These are phyloP conservation scores for Chiua virens DNA, from an alignment of 768 basidiomycete species.

Conservation along the genomic window DNA sequence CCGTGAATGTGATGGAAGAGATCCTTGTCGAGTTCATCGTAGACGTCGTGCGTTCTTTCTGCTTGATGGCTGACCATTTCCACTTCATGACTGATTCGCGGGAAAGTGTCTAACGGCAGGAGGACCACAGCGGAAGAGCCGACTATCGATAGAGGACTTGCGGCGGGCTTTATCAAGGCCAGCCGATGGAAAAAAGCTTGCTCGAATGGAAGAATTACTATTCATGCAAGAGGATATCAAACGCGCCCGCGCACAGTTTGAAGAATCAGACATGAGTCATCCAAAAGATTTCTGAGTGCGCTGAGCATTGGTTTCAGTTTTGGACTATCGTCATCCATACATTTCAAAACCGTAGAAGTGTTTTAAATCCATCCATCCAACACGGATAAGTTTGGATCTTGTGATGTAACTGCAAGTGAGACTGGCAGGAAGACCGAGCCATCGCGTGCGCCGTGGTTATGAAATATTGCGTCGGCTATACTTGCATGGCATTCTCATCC, in stretches of 20 bases:
- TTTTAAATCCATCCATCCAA: conserved; percentile 1
- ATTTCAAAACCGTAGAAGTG: not conserved
- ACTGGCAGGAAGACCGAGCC: not conserved
- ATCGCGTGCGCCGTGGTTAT: not conserved
- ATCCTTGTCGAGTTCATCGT: conserved; percentile 88
- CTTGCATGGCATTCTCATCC: conserved; percentile 65
- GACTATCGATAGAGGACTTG: conserved; percentile 85
- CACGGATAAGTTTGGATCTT: not conserved
- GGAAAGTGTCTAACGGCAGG: conserved; percentile 71
- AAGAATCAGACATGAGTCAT: conserved; percentile 49
- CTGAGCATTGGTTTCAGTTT: not conserved
- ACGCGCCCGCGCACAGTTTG: conserved; percentile 79
- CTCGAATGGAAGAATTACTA: conserved; percentile 86
- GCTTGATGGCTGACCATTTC: not conserved
- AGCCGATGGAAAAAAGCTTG: conserved; percentile 90
- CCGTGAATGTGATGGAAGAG: conserved; percentile 91
- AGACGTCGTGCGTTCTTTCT: conserved; percentile 67
- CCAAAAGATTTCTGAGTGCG: conserved; percentile 44
- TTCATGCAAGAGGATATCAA: conserved; percentile 96
- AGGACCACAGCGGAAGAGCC: conserved; percentile 64
- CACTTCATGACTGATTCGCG: conserved; percentile 7
- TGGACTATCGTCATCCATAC: conserved; percentile 1
- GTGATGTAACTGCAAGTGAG: not conserved
- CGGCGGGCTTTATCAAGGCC: conserved; percentile 76
- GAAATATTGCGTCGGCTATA: conserved; percentile 35